Percentiles rank a stretch among this genome's conserved stretches.
phyloP scores from a whole-genome alignment of 495 filamentous ascomycete genomes.

The Neurospora intermedia region DNA sequence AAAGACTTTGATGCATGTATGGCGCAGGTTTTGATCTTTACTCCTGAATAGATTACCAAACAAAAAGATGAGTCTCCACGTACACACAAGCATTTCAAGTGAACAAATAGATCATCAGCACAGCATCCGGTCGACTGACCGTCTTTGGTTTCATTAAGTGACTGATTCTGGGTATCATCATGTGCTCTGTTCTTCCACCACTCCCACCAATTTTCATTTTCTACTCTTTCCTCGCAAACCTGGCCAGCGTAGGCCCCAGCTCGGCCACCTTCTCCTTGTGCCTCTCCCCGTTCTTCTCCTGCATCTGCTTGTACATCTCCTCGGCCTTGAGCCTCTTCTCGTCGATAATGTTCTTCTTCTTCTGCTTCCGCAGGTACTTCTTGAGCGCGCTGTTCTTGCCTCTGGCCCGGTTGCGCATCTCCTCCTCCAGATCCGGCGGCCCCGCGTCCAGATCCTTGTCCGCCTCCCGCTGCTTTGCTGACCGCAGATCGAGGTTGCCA shows the following conservation, averaged over 20 bases:
- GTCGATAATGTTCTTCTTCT: constrained; percentile 83
- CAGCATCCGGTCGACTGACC: background rate
- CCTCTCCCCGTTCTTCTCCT: constrained; percentile 29
- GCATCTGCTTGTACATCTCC: constrained; percentile 36
- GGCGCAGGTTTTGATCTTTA: background rate
- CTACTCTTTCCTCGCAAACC: constrained; percentile 40
- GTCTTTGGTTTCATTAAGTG: background rate
- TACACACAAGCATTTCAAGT: background rate
- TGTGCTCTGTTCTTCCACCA: background rate
- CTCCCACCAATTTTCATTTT: background rate
- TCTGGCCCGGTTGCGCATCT: constrained; percentile 58
- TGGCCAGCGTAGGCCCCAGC: constrained; percentile 34
- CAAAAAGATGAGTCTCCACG: background rate
- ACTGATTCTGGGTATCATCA: constrained; percentile 19
- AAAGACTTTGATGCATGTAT: background rate
- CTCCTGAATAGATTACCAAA: background rate
- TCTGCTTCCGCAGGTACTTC: constrained; percentile 83
- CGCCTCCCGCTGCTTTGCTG: constrained; percentile 57
- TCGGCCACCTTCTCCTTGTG: constrained; percentile 32
- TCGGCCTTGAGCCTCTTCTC: constrained; percentile 59
- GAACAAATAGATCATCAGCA: background rate
- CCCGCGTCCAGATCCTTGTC: constrained; percentile 67
- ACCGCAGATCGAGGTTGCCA: constrained; percentile 71
- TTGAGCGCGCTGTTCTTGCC: constrained; percentile 88
- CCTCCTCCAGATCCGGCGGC: constrained; percentile 61